phyloP scores from a whole-genome alignment of 2,329 filamentous ascomycete genomes.

The Sclerotinia trifoliorum region DNA sequence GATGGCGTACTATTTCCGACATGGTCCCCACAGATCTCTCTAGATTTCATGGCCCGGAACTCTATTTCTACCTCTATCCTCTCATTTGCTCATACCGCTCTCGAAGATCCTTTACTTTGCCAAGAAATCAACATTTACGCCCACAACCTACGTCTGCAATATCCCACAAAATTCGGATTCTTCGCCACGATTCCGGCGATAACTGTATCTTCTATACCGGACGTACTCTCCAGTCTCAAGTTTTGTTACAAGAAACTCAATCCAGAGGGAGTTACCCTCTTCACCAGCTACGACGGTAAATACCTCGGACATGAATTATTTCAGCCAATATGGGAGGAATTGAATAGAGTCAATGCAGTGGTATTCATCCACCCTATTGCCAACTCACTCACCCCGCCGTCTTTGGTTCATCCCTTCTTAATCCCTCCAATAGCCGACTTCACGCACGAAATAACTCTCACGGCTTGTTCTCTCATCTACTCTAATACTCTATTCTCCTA shows the following conservation, averaged over 20 bases:
- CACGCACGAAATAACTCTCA: constrained; percentile 47
- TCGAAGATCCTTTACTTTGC: neutral
- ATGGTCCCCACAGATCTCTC: constrained; percentile 13
- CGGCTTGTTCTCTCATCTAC: constrained; percentile 46
- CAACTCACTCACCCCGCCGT: neutral
- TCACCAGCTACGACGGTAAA: constrained; percentile 9
- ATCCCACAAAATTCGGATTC: constrained; percentile 15
- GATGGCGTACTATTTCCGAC: neutral
- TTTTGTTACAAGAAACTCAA: neutral
- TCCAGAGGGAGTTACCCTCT: constrained; percentile 8
- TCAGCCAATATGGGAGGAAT: constrained; percentile 8
- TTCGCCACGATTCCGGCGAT: constrained; percentile 14
- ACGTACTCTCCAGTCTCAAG: constrained; percentile 3
- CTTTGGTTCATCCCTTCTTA: constrained; percentile 25
- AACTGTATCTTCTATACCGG: neutral
- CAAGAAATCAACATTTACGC: constrained; percentile 4
- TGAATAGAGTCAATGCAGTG: constrained; percentile 9
- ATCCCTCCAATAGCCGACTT: constrained; percentile 46
- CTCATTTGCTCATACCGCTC: constrained; percentile 1
- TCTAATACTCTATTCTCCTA: constrained; percentile 37
- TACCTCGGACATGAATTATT: constrained; percentile 14
- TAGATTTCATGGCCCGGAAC: constrained; percentile 8
- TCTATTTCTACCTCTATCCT: constrained; percentile 14
- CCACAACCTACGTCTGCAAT: neutral
- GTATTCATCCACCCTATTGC: constrained; percentile 2